Conservation (phyloP, 2,329 filamentous ascomycete species). For the Tolypocladium album region DNA sequence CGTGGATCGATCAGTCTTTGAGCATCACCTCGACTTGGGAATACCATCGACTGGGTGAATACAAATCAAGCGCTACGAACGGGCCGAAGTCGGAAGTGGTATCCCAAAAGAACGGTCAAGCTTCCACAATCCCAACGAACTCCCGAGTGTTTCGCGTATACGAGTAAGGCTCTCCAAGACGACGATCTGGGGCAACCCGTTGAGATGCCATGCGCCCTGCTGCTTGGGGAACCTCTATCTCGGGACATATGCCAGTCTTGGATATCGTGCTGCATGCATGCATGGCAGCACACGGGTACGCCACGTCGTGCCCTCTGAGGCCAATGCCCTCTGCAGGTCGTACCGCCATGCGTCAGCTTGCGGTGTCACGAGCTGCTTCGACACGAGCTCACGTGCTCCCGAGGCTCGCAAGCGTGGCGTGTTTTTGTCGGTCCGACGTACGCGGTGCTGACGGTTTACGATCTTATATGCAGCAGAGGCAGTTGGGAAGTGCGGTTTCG, state of each 20-base stretch:
- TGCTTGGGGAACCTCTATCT: not conserved
- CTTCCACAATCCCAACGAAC: not conserved
- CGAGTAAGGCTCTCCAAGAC: not conserved
- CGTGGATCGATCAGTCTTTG: not conserved
- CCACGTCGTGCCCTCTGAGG: not conserved
- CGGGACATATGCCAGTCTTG: constrained; percentile 3
- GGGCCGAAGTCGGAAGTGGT: not conserved
- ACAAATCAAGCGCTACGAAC: not conserved
- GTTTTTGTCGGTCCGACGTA: not conserved
- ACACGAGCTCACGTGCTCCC: constrained; percentile 5
- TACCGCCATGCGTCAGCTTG: not conserved
- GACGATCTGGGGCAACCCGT: not conserved
- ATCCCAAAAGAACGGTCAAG: not conserved
- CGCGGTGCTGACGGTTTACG: not conserved
- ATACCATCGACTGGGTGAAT: not conserved
- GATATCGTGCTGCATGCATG: not conserved
- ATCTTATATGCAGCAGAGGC: not conserved
- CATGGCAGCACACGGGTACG: not conserved
- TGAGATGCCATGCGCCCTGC: not conserved
- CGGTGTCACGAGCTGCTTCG: not conserved
- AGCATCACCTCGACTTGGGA: not conserved
- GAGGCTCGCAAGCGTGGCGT: not conserved
- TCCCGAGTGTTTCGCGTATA: not conserved
- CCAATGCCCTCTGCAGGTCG: not conserved
- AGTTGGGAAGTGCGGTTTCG: not conserved